Base-by-base conservation (phyloP, 768 basidiomycete genomes). In the Coprinellus micaceus region DNA sequence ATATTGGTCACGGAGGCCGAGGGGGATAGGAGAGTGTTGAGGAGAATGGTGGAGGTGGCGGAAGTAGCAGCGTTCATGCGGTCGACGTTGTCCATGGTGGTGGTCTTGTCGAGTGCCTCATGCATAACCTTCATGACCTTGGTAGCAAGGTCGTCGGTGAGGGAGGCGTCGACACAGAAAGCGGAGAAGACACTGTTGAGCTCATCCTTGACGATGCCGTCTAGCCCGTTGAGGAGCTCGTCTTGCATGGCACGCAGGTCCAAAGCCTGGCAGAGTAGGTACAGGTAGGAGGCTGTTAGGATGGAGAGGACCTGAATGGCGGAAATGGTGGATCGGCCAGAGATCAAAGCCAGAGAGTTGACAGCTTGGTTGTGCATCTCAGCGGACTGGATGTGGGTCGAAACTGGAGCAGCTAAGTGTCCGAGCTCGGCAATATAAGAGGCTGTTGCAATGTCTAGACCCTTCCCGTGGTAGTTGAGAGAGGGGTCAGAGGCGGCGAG, bases 351-450 rank as follows among this genome's bases (percentile, higher is more conserved):
- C 21, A 47, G 46, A 28, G 46, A 47, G 46, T 91, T 92, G 66
- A 91, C 81, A 10, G 89, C 84, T 67, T 91, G 89, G 63, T 92
- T 92, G 62, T 90, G 88, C 80, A 91, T 88, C 70, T 92, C 90
- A 3, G 90, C 89, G 2, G 85, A 87, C 68, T 92, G 89, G 40
- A 91, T 82, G 66, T 89, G 86, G 4, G 88, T 89, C 11, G 84
- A 85, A 12, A 91, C 89, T 2, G 90, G 88, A 61, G 79, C 83
- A 1, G 89, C 88, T 19, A 92, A 78, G 70, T 82, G 86, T 3
- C 89, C 89, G 10, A 92, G 78, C 69, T 92, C 90, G 25, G 83
- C 77, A 21, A 87, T 84, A 63, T 91, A 91, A 0, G 89, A 85
- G 2, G 90, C 90, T n/a, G 82, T 82, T 44, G 86, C 87, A 58